These are phyloP conservation scores for Elasticomyces elasticus DNA, from an alignment of 495 filamentous ascomycete species.

Conservation along the genomic window DNA sequence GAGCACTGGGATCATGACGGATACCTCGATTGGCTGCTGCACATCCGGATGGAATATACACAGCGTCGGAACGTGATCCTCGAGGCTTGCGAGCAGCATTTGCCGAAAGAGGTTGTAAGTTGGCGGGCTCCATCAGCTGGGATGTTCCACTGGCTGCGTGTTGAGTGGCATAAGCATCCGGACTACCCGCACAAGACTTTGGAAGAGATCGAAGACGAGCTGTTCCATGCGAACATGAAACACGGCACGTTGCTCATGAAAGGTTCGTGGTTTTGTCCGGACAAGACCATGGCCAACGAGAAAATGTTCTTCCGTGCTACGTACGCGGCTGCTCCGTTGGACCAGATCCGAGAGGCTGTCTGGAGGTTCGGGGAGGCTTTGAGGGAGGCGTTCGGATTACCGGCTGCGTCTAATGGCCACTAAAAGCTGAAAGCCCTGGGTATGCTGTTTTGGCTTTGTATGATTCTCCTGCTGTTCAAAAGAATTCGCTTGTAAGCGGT, in stretches of 20 bases:
- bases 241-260: constrained; percentile 64
- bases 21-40: constrained; percentile 81
- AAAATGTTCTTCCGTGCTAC: constrained; percentile 80
- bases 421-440: too few relatives aligned
- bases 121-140: constrained; percentile 82
- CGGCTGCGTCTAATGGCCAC: constrained; percentile 1
- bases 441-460: too few relatives aligned
- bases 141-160: constrained; percentile 92
- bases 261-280: constrained; percentile 82
- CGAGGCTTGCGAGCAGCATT: constrained; percentile 68
- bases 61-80: constrained; percentile 63
- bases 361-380: constrained; percentile 63
- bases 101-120: constrained; percentile 68
- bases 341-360: constrained; percentile 71
- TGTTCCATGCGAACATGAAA: constrained; percentile 64
- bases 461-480: too few relatives aligned
- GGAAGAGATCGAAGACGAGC: constrained; percentile 68
- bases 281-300: constrained; percentile 38
- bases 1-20: constrained; percentile 92
- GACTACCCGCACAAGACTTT: constrained; percentile 38
- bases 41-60: constrained; percentile 76
- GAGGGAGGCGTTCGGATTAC: constrained; percentile 49
- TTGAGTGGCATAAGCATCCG: constrained; percentile 70
- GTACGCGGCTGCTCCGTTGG: constrained; percentile 66
- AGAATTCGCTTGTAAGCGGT: too few relatives aligned